Evolutionary conservation across 2,329 filamentous ascomycete genomes (phyloP).

Genomic region (Fusarium sp.): DNA sequence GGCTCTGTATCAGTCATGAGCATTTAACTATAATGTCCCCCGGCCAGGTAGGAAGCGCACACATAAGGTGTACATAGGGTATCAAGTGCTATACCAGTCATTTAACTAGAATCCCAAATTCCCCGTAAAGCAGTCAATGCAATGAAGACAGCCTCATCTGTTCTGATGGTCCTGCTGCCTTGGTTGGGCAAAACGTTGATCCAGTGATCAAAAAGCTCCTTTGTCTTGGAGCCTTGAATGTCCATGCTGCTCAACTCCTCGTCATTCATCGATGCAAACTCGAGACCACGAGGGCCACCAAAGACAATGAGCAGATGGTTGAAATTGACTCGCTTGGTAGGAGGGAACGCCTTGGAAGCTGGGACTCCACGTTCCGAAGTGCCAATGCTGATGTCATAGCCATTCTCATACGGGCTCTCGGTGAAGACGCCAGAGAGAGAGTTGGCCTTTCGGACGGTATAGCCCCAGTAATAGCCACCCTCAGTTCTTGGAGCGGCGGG

Average conservation of each 20-base stretch:
- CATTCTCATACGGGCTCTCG: slow-evolving; percentile 78
- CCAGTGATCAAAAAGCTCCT: slow-evolving; percentile 85
- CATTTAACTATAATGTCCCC: slow-evolving; percentile 17
- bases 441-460: slow-evolving; percentile 73
- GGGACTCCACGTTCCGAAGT: slow-evolving; percentile 81
- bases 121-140: slow-evolving; percentile 76
- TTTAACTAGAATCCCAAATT: slow-evolving; percentile 60
- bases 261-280: slow-evolving; percentile 77
- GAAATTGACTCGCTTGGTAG: slow-evolving; percentile 61
- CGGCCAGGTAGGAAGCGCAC: not conserved
- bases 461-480: slow-evolving; percentile 90
- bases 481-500: slow-evolving; percentile 78
- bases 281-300: slow-evolving; percentile 83
- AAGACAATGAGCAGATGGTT: slow-evolving; percentile 83
- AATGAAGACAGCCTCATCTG: slow-evolving; percentile 86
- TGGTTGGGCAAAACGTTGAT: slow-evolving; percentile 84
- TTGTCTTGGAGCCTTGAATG: slow-evolving; percentile 72
- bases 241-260: slow-evolving; percentile 68
- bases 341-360: slow-evolving; percentile 60
- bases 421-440: slow-evolving; percentile 82
- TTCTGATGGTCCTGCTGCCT: slow-evolving; percentile 84
- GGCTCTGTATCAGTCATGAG: slow-evolving; percentile 44
- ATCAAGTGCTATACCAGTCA: slow-evolving; percentile 38
- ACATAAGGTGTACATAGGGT: slow-evolving; percentile 30
- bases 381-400: slow-evolving; percentile 86